Evolutionary conservation across 1,284 basidiomycete species (phyloP), one percentile per base, ranked within the genome.

Genomic region (Taiwanofungus camphoratus): DNA sequence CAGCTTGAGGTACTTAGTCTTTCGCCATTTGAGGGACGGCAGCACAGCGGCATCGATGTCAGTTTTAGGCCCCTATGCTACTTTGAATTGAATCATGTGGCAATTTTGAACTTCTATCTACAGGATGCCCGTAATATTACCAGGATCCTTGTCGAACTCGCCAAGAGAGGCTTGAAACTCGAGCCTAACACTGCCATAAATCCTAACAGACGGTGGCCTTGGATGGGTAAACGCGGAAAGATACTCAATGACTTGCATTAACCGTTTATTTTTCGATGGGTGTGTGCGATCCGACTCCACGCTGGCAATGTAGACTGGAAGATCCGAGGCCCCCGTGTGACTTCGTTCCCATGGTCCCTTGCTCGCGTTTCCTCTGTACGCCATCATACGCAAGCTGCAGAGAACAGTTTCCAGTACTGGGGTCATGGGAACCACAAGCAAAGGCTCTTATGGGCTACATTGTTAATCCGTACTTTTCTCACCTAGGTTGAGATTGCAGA

Each of bases 121-220:
- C 56, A 93, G 90, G 92, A 96, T 64, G 77, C 88, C 22, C 82
- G 86, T 12, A 95, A 95, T 59, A 78, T 95, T 42, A 74, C 84
- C 13, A 77, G 87, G 19, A 82, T 96, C 46, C 62, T 94, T 29
- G 66, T 75, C 36, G 87, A 87, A 54, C 74, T 94, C 15, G 84
- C 82, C 4, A 67, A 75, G 39, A 73, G 78, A 41, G 79, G 81
- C 29, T 69, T 86, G 23, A 65, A 72, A 42, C 69, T 95, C 45
- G 70, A 78, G 49, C 77, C 87, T 19, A 96, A 94, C 56, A 82
- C 79, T 1, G 53, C 64, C 15, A 77, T 93, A 46, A 76, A 80
- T 50, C 76, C 79, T 20, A 74, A 77, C 43, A 71, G 76, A 42
- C 74, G 82, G 42, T 91, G 87, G 87, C 67, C 66, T 15, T 91